A percentile compares a stretch with the other conserved stretches of the same genome.
Conservation (phyloP, 768 basidiomycete genomes). For the Arthromyces matolae region DNA sequence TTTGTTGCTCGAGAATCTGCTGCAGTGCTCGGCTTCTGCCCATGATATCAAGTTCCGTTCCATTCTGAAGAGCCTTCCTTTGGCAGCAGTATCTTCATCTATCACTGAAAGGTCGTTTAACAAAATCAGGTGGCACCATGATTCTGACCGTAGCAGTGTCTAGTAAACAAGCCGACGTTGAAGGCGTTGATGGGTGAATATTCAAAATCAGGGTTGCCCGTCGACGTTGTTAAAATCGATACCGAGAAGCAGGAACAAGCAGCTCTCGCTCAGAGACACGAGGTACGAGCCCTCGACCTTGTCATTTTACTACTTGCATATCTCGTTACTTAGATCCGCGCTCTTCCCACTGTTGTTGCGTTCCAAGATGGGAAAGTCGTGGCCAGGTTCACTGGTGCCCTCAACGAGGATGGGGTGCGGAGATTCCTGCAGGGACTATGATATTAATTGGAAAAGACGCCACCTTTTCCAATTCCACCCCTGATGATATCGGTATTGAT, state of each 20-base stretch:
- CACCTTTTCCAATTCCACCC: too few species aligned
- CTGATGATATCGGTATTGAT: too few species aligned
- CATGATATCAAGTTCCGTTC: too few species aligned
- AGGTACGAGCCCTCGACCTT: constrained; percentile 33
- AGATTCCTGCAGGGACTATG: constrained; percentile 44
- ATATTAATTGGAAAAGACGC: neutral
- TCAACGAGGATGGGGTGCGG: constrained; percentile 40
- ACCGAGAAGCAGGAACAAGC: constrained; percentile 51
- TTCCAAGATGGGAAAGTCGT: constrained; percentile 62
- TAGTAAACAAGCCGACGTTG: too few species aligned
- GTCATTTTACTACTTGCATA: neutral
- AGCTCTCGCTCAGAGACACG: constrained; percentile 46
- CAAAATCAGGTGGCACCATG: too few species aligned
- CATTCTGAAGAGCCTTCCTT: too few species aligned
- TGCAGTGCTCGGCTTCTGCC: too few species aligned
- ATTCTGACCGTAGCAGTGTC: too few species aligned
- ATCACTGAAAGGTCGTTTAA: too few species aligned
- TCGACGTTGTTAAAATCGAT: constrained; percentile 75
- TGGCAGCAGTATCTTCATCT: too few species aligned
- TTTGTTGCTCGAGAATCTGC: too few species aligned
- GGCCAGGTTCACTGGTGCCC: constrained; percentile 61
- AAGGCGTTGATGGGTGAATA: too few species aligned
- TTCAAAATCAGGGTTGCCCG: constrained; percentile 50
- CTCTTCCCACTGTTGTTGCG: constrained; percentile 78
- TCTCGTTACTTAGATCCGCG: constrained; percentile 48